Base-by-base conservation (phyloP, 345 rosid genomes). In the Syzygium aromaticum region DNA sequence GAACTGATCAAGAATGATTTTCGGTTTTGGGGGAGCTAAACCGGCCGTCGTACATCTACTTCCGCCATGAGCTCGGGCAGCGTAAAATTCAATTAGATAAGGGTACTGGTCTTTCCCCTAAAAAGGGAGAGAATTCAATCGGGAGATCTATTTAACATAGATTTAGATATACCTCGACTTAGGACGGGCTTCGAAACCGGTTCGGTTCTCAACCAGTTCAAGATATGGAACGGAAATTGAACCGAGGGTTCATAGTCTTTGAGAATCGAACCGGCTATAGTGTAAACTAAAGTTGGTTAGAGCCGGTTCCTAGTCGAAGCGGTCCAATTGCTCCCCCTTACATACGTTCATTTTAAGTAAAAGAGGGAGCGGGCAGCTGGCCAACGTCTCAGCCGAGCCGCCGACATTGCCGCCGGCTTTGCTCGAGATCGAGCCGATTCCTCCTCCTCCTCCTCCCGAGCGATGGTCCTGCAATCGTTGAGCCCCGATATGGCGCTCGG, bases 251-350 rank as follows among this genome's bases (percentile, higher is more conserved):
- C 7, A 61, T 13, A 61, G n/a, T 3, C 6, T 61, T n/a, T 61
- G 33, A 33, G 19, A n/a, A n/a, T 2, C 0, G 4, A 6, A 61
- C 1, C 1, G 1, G 1, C n/a, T n/a, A 11, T 25, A 6, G 27
- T 11, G 30, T 25, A 30, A 25, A 61, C 0, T 57, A 27, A 59
- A 59, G 6, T 27, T 3, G 67, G 1, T 11, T 27, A 27, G 3
- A 5, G 33, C 8, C 7, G 67, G 17, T 12, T 59, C 67, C 33
- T 57, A 59, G 0, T 59, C 3, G 30, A 59, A 59, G 2, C 67
- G 67, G 2, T 59, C 30, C 7, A 7, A 12, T 59, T 12, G 17
- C 14, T 61, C 17, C 12, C 17, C 6, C 16, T 12, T 5, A 11
- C 30, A 1, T 11, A 5, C 1, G 27, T 10, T 6, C 28, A 57